Conservation (phyloP, 192 early-diverging fungal genomes). For the Cetraspora pellucida region DNA sequence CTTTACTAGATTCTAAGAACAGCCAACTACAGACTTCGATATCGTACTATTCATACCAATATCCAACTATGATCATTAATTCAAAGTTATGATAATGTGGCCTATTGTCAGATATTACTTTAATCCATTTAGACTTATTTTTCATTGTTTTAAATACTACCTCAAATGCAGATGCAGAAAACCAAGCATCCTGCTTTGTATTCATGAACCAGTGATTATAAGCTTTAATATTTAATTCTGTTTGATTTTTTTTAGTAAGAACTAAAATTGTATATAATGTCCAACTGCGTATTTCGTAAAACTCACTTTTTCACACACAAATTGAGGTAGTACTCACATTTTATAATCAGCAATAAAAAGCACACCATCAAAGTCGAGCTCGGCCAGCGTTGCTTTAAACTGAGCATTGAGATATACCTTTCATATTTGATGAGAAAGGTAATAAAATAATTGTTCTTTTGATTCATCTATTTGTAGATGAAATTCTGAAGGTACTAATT, state of each 20-base stretch:
- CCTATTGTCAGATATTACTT: too few relatives aligned
- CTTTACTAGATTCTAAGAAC: background rate
- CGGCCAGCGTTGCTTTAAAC: background rate
- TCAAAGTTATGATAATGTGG: conserved; percentile 1
- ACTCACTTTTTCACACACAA: background rate
- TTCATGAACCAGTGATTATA: background rate
- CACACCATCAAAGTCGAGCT: background rate
- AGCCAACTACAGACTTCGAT: background rate
- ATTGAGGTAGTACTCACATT: background rate
- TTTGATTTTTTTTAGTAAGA: too few relatives aligned
- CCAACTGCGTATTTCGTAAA: background rate
- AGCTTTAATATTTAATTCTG: background rate
- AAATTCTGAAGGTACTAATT: background rate
- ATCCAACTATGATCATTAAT: background rate
- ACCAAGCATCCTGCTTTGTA: background rate
- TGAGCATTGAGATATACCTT: background rate
- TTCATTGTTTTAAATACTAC: background rate
- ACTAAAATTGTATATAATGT: conserved; percentile 9
- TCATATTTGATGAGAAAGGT: too few relatives aligned
- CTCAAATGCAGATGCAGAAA: background rate
- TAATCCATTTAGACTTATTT: background rate
- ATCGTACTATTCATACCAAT: conserved; percentile 11
- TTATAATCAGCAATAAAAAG: conserved; percentile 7
- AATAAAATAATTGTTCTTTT: too few relatives aligned
- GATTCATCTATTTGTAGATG: background rate